Conservation (phyloP, 2,329 filamentous ascomycete genomes). For the Colletotrichum trifolii region DNA sequence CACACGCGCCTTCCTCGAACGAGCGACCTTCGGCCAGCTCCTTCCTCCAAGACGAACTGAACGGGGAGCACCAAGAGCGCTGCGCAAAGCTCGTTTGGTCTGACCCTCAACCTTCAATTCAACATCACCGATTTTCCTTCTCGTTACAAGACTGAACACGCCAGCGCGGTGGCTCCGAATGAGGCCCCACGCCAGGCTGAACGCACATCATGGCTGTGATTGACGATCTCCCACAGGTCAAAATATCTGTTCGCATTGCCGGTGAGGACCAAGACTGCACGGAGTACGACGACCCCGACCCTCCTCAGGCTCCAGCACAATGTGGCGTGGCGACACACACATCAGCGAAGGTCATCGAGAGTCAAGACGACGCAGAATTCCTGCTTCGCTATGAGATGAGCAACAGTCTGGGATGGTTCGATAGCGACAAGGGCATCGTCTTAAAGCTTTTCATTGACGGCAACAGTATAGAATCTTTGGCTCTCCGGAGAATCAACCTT, state of each 20-base stretch:
- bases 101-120: too few species aligned
- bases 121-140: background rate
- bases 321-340: background rate
- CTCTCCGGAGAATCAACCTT: accelerated
- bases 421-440: accelerated
- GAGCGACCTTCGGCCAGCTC: too few species aligned
- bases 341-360: slow-evolving; percentile 15
- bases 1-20: too few species aligned
- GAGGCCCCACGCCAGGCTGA: too few species aligned
- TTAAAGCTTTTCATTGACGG: slow-evolving; percentile 2
- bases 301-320: background rate
- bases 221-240: slow-evolving; percentile 10
- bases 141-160: too few species aligned
- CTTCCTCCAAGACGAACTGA: too few species aligned
- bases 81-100: too few species aligned
- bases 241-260: slow-evolving; percentile 4
- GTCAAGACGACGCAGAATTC: slow-evolving; percentile 1
- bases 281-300: slow-evolving; percentile 12
- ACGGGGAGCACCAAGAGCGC: too few species aligned
- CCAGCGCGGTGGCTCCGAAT: too few species aligned
- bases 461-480: accelerated
- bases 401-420: background rate
- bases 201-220: slow-evolving; percentile 10
- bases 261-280: background rate
- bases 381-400: background rate